Evolutionary conservation across 768 basidiomycete species (phyloP).

Genomic region (Phanerochaete sordida): DNA sequence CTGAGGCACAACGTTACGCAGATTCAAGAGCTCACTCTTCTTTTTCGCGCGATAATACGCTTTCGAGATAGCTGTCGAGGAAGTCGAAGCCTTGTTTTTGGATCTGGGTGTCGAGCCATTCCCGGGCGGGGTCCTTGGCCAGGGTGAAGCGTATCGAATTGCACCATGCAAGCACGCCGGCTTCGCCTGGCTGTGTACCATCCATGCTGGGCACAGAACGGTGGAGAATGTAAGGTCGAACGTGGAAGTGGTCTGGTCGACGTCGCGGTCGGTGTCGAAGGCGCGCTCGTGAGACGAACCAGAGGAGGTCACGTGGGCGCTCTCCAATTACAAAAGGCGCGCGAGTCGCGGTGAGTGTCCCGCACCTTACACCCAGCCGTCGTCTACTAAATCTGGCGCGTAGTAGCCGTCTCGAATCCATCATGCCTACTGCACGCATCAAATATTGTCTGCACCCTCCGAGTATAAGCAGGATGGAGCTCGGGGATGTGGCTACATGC

Average conservation of each 20-base stretch:
- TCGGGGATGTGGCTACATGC: no score
- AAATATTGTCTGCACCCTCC: no score
- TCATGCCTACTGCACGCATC: no score
- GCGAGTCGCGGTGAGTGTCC: no score
- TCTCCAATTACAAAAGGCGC: no score
- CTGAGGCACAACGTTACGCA: not conserved
- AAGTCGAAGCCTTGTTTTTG: slow-evolving; percentile 76
- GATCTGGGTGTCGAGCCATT: slow-evolving; percentile 69
- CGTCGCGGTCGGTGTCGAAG: not conserved
- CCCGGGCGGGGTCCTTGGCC: slow-evolving; percentile 68
- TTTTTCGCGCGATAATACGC: slow-evolving; percentile 60
- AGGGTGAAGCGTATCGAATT: slow-evolving; percentile 63
- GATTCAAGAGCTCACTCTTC: slow-evolving; percentile 46
- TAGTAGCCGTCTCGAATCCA: no score
- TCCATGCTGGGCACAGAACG: slow-evolving; percentile 14
- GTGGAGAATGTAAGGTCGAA: not conserved
- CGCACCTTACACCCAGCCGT: no score
- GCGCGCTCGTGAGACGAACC: not conserved
- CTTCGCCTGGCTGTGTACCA: slow-evolving; percentile 23
- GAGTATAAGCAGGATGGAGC: no score
- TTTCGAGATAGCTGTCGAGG: slow-evolving; percentile 74
- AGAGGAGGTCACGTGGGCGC: no score
- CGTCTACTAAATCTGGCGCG: no score
- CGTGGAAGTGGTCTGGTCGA: not conserved
- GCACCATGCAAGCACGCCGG: slow-evolving; percentile 68